Evolutionary conservation across 257 asterid species (phyloP).

Genomic region (Anisodus acutangulus): DNA sequence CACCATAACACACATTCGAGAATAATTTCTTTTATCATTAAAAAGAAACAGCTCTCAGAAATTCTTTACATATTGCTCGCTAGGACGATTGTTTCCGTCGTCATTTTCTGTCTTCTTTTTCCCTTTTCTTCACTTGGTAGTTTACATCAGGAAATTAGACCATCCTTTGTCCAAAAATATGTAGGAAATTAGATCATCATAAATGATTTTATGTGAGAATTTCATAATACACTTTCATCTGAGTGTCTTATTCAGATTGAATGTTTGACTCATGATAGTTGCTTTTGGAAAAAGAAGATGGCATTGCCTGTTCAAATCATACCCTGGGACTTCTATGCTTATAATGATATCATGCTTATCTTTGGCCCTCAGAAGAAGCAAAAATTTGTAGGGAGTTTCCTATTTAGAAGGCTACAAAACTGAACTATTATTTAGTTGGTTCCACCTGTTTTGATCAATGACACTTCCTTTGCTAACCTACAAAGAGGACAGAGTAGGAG

Average conservation of each 20-base stretch:
- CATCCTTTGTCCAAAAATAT: background rate
- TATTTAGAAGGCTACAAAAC: background rate
- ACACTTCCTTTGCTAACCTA: background rate
- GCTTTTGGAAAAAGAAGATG: background rate
- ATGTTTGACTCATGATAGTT: background rate
- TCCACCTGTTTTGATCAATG: background rate
- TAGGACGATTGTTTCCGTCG: conserved; percentile 1
- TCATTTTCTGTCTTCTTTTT: background rate
- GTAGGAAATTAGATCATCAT: background rate
- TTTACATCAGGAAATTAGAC: background rate
- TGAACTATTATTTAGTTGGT: background rate
- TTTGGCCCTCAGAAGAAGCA: background rate
- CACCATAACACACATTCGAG: background rate
- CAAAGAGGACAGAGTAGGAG: background rate
- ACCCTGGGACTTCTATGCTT: background rate
- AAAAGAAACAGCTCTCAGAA: background rate
- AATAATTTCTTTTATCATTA: conserved; percentile 1
- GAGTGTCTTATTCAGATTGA: too few species aligned
- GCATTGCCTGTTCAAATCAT: background rate
- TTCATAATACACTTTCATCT: background rate
- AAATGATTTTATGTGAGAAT: background rate
- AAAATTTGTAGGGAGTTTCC: background rate
- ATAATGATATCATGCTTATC: background rate
- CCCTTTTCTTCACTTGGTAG: conserved; percentile 3
- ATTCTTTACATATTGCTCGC: background rate